Conservation (phyloP, 1,139 yeast species). For the Zygoascus meyerae region DNA sequence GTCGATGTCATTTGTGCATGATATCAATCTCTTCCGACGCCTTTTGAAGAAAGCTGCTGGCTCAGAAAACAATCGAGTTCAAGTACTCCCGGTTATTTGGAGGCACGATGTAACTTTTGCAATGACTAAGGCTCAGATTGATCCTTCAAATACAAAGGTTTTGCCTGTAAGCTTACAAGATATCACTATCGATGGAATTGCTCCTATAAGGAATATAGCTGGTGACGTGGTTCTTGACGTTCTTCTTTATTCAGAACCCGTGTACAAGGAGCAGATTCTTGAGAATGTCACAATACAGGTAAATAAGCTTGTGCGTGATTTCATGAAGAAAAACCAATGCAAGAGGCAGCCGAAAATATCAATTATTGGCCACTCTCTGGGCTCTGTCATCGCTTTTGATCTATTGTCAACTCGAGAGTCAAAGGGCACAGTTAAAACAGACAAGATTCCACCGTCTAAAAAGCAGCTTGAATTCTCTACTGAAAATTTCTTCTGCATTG, state of each 20-base stretch:
- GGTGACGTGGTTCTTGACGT: conserved; percentile 85
- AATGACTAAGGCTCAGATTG: conserved; percentile 14
- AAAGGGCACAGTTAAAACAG: conserved; percentile 8
- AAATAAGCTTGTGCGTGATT: conserved; percentile 54
- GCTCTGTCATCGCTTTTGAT: conserved; percentile 77
- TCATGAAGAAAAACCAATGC: conserved; percentile 60
- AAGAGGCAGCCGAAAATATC: conserved; percentile 62
- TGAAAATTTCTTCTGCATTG: conserved; percentile 68
- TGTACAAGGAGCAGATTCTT: conserved; percentile 54
- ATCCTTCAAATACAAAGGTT: conserved; percentile 15
- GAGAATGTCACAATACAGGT: conserved; percentile 55
- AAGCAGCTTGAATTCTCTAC: conserved; percentile 57
- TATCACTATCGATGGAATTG: conserved; percentile 71
- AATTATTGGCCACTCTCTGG: conserved; percentile 81
- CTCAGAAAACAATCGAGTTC: conserved; percentile 46
- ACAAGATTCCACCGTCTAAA: conserved; percentile 21
- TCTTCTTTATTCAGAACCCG: conserved; percentile 71
- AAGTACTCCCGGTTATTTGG: conserved; percentile 42
- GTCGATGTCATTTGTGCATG: conserved; percentile 77
- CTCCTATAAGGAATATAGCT: conserved; percentile 62
- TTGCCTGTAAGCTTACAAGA: conserved; percentile 54
- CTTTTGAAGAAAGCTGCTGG: conserved; percentile 42
- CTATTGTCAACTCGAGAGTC: conserved; percentile 44
- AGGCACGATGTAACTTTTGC: conserved; percentile 28
- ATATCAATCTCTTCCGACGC: conserved; percentile 62